Evolutionary conservation across 2,329 filamentous ascomycete genomes (phyloP), one percentile per base, ranked within the genome.

Genomic region (Didymella keratinophila): DNA sequence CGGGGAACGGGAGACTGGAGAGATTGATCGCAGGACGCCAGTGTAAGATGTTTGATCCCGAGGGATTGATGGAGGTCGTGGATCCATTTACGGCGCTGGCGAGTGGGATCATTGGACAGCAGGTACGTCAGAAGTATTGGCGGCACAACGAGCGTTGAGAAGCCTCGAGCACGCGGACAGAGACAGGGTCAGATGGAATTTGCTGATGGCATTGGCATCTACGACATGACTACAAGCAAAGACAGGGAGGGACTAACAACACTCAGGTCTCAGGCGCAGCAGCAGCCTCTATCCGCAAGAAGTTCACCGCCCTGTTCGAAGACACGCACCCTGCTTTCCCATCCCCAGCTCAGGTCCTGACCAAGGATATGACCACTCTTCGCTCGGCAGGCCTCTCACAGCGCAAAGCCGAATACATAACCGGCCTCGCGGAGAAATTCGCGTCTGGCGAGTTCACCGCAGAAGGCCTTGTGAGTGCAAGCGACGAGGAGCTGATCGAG

Each of bases 381-480:
- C 89, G 94, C 28, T 89, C 89, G 8, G 95, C 94, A 0, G 95
- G 95, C 0, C 85, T 99, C 48, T 97, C 92, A 3, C 91, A 96
- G 78, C 87, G 95, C 57, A 99, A 99, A 79, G 95, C 95, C 45
- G 95, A 98, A 79, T 99, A 99, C 78, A 87, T 98, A 60, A 85
- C 88, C 53, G 94, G 94, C 0, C 82, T 99, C 5, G 92, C 93
- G 0, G 84, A 89, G 70, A 93, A 93, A 74, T 98, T 98, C 72
- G 81, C 79, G 0, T 82, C 74, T 2, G 92, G 92, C 14, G 91
- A 94, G 69, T 81, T 98, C 51, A 90, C 85, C 43, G 89, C 92
- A 11, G 79, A 85, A 62, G 88, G 95, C 83, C 84, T 98, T 20
- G 85, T 91, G 51, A 86, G 87, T 34, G 92, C 92, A 1, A 85